Base-by-base conservation (phyloP, 139 green algal species). In the Coelastrella sp. region DNA sequence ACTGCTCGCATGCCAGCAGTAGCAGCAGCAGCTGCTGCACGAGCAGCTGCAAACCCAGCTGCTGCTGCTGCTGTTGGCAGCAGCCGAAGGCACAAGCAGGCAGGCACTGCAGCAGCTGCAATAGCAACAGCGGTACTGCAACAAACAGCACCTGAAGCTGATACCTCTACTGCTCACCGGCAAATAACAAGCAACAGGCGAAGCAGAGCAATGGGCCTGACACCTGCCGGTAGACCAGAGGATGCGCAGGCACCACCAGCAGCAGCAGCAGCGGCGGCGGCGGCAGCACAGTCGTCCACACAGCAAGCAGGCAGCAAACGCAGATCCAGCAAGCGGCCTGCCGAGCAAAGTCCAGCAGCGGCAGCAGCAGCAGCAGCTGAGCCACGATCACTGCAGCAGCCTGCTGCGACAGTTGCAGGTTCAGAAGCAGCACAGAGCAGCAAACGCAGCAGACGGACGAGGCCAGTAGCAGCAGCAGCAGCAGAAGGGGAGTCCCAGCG, bases 91-190 rank as follows among this genome's bases (percentile, higher is more conserved):
- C 61, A 71, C 61, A 13, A 71, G 61, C 61, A 71, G 61, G 0
- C 8, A 71, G 61, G 16, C 56, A 19, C 79, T 58, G 68, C 79
- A 73, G 56, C 19, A 22, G 79, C 75, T 19, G 14, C 75, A 80
- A 10, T 58, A 80, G 7, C 75, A 19, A 32, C 79, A 84, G 79
- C 79, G n/a, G 79, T 71, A 17, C 54, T 71, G 57, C 79, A 84
- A 20, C 54, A 83, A 58, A 47, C 32, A 47, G 32, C 32, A 47
- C 32, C 32, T 47, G 32, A 47, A 47, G 32, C 32, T 47, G 32
- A 47, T 47, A 47, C 32, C 32, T 47, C 32, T 47, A 47, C 0
- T 1, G 32, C 32, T 47, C 32, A 1, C 32, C 32, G 32, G 32
- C 32, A 47, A 47, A 47, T 1, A 47, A 47, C 32, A 47, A 47